phyloP scores from a whole-genome alignment of 106 monocot genomes.

The Dactylorhiza incarnata region DNA sequence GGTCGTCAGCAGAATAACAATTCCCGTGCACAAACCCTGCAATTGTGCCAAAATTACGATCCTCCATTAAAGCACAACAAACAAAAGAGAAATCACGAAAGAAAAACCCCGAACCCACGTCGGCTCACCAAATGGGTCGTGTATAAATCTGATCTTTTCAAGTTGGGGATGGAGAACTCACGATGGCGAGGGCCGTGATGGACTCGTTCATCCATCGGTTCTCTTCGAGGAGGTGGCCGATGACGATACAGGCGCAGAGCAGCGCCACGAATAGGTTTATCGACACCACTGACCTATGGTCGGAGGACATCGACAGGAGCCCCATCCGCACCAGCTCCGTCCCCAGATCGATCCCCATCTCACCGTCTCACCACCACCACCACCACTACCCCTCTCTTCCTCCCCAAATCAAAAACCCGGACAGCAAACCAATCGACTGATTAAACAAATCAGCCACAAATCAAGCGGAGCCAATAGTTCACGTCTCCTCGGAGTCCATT shows the following conservation, averaged over 20 bases:
- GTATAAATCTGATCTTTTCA: not conserved
- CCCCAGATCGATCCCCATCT: constrained; percentile 36
- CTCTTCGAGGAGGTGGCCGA: constrained; percentile 94
- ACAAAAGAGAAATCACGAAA: not conserved
- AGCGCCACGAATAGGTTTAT: constrained; percentile 74
- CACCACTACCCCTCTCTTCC: not conserved
- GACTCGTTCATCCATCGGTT: constrained; percentile 94
- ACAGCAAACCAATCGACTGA: not conserved
- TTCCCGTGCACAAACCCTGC: constrained; percentile 77
- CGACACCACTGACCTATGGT: constrained; percentile 68
- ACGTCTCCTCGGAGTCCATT: constrained; percentile 5
- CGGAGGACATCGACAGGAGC: constrained; percentile 43
- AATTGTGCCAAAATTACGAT: not conserved
- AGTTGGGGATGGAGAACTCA: constrained; percentile 17
- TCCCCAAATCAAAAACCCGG: constrained; percentile 7
- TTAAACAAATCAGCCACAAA: not conserved
- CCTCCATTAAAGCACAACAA: not conserved
- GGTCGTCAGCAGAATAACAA: constrained; percentile 66
- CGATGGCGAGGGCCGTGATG: constrained; percentile 77
- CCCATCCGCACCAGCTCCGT: constrained; percentile 33
- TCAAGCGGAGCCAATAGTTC: not conserved
- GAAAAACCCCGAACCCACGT: not conserved
- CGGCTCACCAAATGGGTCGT: constrained; percentile 4
- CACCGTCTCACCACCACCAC: not conserved
- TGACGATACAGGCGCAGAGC: constrained; percentile 83